phyloP scores from a whole-genome alignment of 78 protist genomes.

The Trichosphaerium sp. region DNA sequence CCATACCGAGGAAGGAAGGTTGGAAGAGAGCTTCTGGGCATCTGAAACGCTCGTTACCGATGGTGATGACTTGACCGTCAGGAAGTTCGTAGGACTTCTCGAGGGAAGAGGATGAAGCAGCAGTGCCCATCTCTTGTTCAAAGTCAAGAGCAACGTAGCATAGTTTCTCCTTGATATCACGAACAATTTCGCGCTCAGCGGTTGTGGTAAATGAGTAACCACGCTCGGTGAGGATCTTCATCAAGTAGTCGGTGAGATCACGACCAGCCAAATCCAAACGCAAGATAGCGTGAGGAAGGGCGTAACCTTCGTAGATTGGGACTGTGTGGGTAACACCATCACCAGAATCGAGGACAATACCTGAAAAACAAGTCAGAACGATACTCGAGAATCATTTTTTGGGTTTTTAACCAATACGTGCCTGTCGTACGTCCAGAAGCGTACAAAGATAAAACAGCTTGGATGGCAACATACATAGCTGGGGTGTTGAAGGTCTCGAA shows the following conservation, averaged over 20 bases:
- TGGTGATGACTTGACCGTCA: slow-evolving; percentile 74
- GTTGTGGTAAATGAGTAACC: slow-evolving; percentile 87
- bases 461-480: too few species aligned
- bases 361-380: too few species aligned
- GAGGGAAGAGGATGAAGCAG: slow-evolving; percentile 52
- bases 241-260: slow-evolving; percentile 81
- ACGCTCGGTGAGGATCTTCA: slow-evolving; percentile 76
- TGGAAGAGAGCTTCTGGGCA: slow-evolving; percentile 87
- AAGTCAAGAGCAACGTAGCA: too few species aligned
- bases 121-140: slow-evolving; percentile 68
- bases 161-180: too few species aligned
- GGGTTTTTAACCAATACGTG: slow-evolving; percentile 55
- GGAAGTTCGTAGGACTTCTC: slow-evolving; percentile 76
- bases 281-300: slow-evolving; percentile 65
- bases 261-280: slow-evolving; percentile 88
- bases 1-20: slow-evolving; percentile 80
- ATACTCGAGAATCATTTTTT: too few species aligned
- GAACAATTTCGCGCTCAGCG: slow-evolving; percentile 80
- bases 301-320: slow-evolving; percentile 85
- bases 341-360: slow-evolving; percentile 95
- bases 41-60: slow-evolving; percentile 83
- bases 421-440: slow-evolving; percentile 84
- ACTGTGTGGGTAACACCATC: slow-evolving; percentile 89
- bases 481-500: slow-evolving; percentile 96
- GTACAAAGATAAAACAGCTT: slow-evolving; percentile 84